Conservation (phyloP, 345 rosid genomes). For the Ceriops decandra region DNA sequence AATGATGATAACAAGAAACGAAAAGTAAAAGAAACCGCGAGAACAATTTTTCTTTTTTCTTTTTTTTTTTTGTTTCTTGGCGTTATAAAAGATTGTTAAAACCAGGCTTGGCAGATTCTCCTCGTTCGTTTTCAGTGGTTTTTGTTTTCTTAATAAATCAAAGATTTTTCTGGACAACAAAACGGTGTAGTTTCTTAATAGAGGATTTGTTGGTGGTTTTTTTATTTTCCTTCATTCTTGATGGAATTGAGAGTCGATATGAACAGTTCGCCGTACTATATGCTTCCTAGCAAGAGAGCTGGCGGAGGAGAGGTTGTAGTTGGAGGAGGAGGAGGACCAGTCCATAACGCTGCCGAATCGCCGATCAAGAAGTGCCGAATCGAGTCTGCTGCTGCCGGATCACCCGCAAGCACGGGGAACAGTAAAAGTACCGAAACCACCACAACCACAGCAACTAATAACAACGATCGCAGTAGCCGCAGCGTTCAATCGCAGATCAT, state of each 20-base stretch:
- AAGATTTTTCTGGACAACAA: neutral
- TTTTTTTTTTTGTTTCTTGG: neutral
- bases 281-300: conserved; percentile 40
- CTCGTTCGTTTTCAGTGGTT: neutral
- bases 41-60: too few relatives aligned
- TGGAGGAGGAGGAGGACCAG: conserved; percentile 14
- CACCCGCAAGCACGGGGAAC: conserved; percentile 20
- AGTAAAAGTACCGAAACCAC: conserved; percentile 14
- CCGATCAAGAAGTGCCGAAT: conserved; percentile 13
- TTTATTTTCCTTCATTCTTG: conserved; percentile 1
- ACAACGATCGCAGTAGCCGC: too few relatives aligned
- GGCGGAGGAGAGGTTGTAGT: conserved; percentile 31
- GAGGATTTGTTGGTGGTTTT: too few relatives aligned
- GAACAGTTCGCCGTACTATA: conserved; percentile 32
- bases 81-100: neutral
- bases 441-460: conserved; percentile 4
- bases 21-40: too few relatives aligned
- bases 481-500: conserved; percentile 36
- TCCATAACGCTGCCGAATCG: conserved; percentile 8
- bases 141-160: neutral
- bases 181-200: too few relatives aligned
- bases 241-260: conserved; percentile 10
- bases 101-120: too few relatives aligned
- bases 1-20: neutral
- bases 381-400: conserved; percentile 5